Percentiles rank a stretch among this genome's conserved stretches.
phyloP scores from a whole-genome alignment of 371 early-diverging fungal genomes.

The Lichtheimia hyalospora region DNA sequence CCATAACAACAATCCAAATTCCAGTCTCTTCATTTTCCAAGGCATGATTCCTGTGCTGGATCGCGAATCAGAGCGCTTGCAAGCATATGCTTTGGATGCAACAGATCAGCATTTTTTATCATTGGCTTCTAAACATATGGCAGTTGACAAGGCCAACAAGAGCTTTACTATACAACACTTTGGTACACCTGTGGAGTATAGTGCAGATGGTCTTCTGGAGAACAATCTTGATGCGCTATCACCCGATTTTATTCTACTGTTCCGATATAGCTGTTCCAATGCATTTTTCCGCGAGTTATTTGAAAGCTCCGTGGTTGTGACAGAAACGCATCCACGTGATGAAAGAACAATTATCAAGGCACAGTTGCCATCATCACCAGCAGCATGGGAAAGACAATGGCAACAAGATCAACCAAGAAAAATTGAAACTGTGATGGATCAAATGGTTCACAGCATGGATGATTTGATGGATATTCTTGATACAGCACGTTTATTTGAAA shows the following conservation, averaged over 20 bases:
- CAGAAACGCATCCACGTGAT: constrained; percentile 85
- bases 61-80: constrained; percentile 33
- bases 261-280: constrained; percentile 70
- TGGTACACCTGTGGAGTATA: constrained; percentile 68
- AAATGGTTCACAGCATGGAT: constrained; percentile 23
- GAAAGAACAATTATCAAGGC: constrained; percentile 50
- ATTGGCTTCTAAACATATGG: constrained; percentile 11
- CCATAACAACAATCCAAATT: not conserved
- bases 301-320: constrained; percentile 73
- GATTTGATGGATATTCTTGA: constrained; percentile 27
- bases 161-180: constrained; percentile 79
- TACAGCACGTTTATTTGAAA: constrained; percentile 64
- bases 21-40: constrained; percentile 6
- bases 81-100: constrained; percentile 41
- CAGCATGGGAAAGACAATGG: not conserved
- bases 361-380: constrained; percentile 21
- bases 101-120: constrained; percentile 39
- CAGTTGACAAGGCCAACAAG: constrained; percentile 8
- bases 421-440: constrained; percentile 28
- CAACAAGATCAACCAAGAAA: not conserved
- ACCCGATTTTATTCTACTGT: constrained; percentile 80
- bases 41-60: constrained; percentile 25
- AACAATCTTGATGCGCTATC: constrained; percentile 73
- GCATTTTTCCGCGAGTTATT: constrained; percentile 83
- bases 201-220: constrained; percentile 68